phyloP scores from a whole-genome alignment of 768 basidiomycete species.

The Phanerochaete carnosa region DNA sequence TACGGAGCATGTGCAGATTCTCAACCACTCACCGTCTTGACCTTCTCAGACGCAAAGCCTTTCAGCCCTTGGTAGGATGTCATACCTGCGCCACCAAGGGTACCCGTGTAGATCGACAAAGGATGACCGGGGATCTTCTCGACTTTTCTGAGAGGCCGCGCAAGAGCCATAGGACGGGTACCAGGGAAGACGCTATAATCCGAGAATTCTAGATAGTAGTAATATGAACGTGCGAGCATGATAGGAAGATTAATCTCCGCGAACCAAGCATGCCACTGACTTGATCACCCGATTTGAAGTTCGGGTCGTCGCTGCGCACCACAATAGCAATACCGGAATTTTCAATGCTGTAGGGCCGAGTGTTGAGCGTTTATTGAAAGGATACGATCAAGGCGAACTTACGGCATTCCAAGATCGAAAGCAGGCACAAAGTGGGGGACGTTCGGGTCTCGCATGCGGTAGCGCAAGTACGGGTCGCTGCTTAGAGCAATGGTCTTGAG shows the following conservation, averaged over 20 bases:
- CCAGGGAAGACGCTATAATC: slow-evolving; percentile 8
- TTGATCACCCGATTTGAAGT: slow-evolving; percentile 2
- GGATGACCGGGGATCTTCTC: background rate
- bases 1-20: too few relatives aligned
- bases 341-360: background rate
- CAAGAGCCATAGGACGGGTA: background rate
- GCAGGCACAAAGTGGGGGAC: background rate
- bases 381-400: background rate
- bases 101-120: background rate
- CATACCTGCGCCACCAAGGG: slow-evolving; percentile 13
- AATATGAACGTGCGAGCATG: background rate
- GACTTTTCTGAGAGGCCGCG: background rate
- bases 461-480: slow-evolving; percentile 16
- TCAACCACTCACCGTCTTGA: slow-evolving; percentile 38
- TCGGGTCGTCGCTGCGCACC: background rate
- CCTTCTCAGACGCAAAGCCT: slow-evolving; percentile 24
- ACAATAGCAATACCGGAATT: background rate
- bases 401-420: slow-evolving; percentile 3
- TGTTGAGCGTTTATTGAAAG: background rate
- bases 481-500: slow-evolving; percentile 12
- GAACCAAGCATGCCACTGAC: background rate
- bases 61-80: slow-evolving; percentile 35
- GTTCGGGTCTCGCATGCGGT: slow-evolving; percentile 9
- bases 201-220: slow-evolving; percentile 2
- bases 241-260: background rate